Base-by-base conservation (phyloP, 805 yeast genomes). In the Teunomyces barrocoloradensis region DNA sequence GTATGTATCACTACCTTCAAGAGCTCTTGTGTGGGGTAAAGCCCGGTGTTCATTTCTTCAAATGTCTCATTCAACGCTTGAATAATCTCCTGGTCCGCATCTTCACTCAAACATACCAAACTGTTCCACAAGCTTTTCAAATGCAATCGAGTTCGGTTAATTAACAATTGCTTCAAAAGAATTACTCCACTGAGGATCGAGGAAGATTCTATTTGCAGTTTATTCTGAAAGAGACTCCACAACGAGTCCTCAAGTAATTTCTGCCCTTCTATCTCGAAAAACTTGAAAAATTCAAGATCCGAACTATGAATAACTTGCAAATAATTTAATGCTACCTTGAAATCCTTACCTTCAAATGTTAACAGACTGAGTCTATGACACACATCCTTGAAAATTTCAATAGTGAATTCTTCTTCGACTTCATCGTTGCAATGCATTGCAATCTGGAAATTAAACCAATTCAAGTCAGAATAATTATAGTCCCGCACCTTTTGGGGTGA, bases 361-460 rank as follows among this genome's bases (percentile, higher is more conserved):
- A 46, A 47, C 1, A 33, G 13, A 3, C 43, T 32, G 29, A 63
- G 38, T 17, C 44, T 40, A 5, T 43, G 46, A 40, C 63, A 59
- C 4, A 60, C 38, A 1, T 20, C 30, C 23, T 51, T 50, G 41
- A 60, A 66, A 17, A 53, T 53, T 10, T 56, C 57, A 23, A 54
- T 49, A 4, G 57, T 49, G 5, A 43, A 38, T 1, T 53, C 55
- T 4, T 50, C 56, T 5, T 39, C 30, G 12, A 42, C 48, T 7
- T 45, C 45, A 5, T 35, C 40, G 11, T 37, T 42, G 18, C 41
- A 37, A 5, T 47, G 47, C 20, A 49, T 65, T 6, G 69, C 69
- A 21, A 63, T 55, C 59, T 63, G 74, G 50, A 60, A 70, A 57
- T 63, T 71, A 53, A 69, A 68, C 71, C 78, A 73, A 43, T 73